A percentile compares a stretch with the other conserved stretches of the same genome.
Conservation (phyloP, 768 basidiomycete species). For the Sarcodon aspratus region DNA sequence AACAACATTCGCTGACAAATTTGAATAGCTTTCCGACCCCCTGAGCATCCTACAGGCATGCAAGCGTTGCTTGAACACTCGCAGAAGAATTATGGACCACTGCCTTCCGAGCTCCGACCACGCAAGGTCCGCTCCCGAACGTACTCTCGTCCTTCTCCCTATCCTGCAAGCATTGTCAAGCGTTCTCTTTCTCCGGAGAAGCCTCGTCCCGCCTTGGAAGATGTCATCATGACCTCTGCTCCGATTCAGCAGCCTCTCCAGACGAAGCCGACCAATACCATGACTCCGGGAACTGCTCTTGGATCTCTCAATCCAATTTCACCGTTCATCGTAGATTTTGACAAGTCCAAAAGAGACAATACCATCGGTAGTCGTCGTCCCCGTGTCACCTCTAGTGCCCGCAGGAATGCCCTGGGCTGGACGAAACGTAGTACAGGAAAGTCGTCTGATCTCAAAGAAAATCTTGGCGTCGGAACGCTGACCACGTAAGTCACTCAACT, state of each 20-base stretch:
- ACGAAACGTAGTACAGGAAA: conserved; percentile 48
- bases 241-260: conserved; percentile 8
- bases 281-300: conserved; percentile 23
- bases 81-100: conserved; percentile 55
- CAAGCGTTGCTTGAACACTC: conserved; percentile 65
- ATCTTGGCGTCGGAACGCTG: conserved; percentile 27
- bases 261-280: conserved; percentile 20
- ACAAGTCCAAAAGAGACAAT: conserved; percentile 25
- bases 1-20: conserved; percentile 3
- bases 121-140: conserved; percentile 56
- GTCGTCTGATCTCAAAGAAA: conserved; percentile 32
- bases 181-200: conserved; percentile 33
- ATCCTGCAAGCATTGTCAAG: conserved; percentile 43
- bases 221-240: conserved; percentile 8
- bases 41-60: conserved; percentile 53
- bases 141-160: conserved; percentile 63
- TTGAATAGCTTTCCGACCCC: conserved; percentile 56
- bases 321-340: conserved; percentile 23
- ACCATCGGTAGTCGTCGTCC: conserved; percentile 27
- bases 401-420: conserved; percentile 51
- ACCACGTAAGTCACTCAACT: conserved; percentile 38
- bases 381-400: conserved; percentile 40
- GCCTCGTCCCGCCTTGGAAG: conserved; percentile 14
- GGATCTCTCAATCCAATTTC: conserved; percentile 32
- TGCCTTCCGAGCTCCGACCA: conserved; percentile 61